A percentile compares a stretch with the other conserved stretches of the same genome.
These are phyloP conservation scores for Arthroderma sp. DNA, from an alignment of 2,329 filamentous ascomycete genomes.

Conservation along the genomic window DNA sequence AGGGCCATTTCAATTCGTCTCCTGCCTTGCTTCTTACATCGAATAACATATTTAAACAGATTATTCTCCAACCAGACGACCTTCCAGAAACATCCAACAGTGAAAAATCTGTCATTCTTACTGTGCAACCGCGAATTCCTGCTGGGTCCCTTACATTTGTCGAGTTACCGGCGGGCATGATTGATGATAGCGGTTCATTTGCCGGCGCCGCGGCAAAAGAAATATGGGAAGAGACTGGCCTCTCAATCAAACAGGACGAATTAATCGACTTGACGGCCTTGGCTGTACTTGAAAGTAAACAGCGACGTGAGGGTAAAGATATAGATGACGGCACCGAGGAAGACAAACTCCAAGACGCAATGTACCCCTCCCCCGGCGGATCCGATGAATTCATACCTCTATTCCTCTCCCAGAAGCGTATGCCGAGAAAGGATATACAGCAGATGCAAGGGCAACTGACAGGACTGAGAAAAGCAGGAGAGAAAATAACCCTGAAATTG, in stretches of 20 bases:
- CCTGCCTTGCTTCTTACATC: neutral
- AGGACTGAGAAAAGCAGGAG: conserved; percentile 41
- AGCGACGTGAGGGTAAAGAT: neutral
- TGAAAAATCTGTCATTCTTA: conserved; percentile 39
- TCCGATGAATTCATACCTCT: conserved; percentile 48
- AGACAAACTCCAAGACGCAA: conserved; percentile 31
- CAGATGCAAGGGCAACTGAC: conserved; percentile 41
- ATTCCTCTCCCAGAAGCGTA: conserved; percentile 42
- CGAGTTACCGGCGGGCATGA: conserved; percentile 49
- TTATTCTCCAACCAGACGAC: conserved; percentile 43
- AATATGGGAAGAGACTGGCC: conserved; percentile 43
- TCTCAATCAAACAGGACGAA: conserved; percentile 37
- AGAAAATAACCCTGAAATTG: conserved; percentile 47
- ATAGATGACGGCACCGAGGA: conserved; percentile 8
- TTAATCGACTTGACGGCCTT: conserved; percentile 43
- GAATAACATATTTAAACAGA: conserved; percentile 18
- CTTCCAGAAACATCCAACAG: conserved; percentile 20
- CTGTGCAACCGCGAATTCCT: conserved; percentile 44
- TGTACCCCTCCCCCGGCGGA: conserved; percentile 43
- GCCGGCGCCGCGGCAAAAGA: conserved; percentile 43
- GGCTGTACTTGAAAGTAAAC: conserved; percentile 21
- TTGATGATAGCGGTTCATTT: conserved; percentile 42
- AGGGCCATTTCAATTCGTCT: neutral
- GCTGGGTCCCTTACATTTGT: conserved; percentile 41
- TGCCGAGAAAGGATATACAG: conserved; percentile 36